Evolutionary conservation across 2,329 filamentous ascomycete genomes (phyloP), one percentile per base, ranked within the genome.

Genomic region (Zarea fungicola): DNA sequence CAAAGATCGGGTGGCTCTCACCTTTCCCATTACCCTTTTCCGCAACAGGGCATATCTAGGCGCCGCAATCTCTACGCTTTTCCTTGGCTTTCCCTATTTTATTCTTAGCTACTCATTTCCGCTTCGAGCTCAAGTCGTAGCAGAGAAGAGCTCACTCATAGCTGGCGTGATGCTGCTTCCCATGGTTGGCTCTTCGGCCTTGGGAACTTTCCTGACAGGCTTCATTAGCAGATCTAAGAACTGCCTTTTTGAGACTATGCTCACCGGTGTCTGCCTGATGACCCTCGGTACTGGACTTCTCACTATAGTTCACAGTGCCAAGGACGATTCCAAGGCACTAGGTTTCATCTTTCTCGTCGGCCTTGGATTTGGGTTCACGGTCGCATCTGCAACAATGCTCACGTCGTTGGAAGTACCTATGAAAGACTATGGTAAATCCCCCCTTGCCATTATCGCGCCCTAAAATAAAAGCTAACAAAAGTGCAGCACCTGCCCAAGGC

Each of bases 91-190:
- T 50, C 69, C 74, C 2, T 78, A 74, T 49, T 60, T 78, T 9
- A 57, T 77, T 23, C 59, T 71, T 18, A 59, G 78, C n/a, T 80
- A 73, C 51, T 65, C 69, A 2, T 72, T 79, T 18, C 76, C 76
- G 0, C 58, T 76, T 10, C 65, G 72, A 14, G 65, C 75, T 35
- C 74, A 80, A 54, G 62, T 77, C 1, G 75, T 79, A 21, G 73
- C 76, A 40, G 66, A 62, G 6, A 72, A 73, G 56, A 68, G 62
- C 29, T 53, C 74, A 2, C 62, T 79, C 5, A 54, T 71, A 14
- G 68, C 74, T 1, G 76, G 76, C 14, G 56, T 78, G 22, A 71
- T 78, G 71, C 58, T 80, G 42, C 62, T 80, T 19, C 76, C 76
- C 0, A 75, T 80, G 72, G 62, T 80, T 9, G 74, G 63, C 10